Base-by-base conservation (phyloP, 2,329 filamentous ascomycete genomes). In the Plectosphaerella plurivora region DNA sequence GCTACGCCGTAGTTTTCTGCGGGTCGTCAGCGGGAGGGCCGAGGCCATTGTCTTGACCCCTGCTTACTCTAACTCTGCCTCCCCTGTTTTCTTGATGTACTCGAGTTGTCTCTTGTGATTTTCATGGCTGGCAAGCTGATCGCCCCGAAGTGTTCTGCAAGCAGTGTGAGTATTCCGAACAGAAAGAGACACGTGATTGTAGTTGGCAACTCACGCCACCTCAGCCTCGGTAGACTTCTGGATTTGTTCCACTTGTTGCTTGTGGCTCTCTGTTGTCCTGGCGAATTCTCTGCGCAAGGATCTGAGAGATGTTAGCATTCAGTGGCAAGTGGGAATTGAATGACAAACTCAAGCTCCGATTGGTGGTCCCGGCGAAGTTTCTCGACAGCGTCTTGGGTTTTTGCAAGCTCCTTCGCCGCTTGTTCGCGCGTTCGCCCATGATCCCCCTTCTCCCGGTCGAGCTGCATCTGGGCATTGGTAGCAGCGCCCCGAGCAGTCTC, bases 401-500 rank as follows among this genome's bases (percentile, higher is more conserved):
- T 70, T 3, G 68, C 60, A 20, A 85, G 60, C 55, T 88, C 84
- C 15, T 79, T 65, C 8, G 71, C 67, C 16, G 71, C 73, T 3
- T 74, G 74, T 53, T 88, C 84, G 56, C 85, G 87, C 2, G 82
- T 79, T 56, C 81, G 83, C 24, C 81, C 79, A 65, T 89, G 86
- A 55, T 91, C 86, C 7, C 84, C 82, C 61, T 88, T 83, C 63
- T 91, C 88, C 61, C 91, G 87, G 16, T 87, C 83, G 16, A 89
- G 67, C 51, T 78, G 74, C n/a, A 72, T 73, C 50, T 77, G 71
- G 11, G 84, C 67, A 5, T 74, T 72, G 9, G 74, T 66, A 5
- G 76, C 61, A 39, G 75, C 71, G 11, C 71, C 68, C 47, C 79
- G 72, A 2, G 70, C 67, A 39, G 78, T 73, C 54, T 79, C 71